Percentiles rank a stretch among this genome's conserved stretches.
Evolutionary conservation across 768 basidiomycete genomes (phyloP).

Genomic region (Lentinula sp.): DNA sequence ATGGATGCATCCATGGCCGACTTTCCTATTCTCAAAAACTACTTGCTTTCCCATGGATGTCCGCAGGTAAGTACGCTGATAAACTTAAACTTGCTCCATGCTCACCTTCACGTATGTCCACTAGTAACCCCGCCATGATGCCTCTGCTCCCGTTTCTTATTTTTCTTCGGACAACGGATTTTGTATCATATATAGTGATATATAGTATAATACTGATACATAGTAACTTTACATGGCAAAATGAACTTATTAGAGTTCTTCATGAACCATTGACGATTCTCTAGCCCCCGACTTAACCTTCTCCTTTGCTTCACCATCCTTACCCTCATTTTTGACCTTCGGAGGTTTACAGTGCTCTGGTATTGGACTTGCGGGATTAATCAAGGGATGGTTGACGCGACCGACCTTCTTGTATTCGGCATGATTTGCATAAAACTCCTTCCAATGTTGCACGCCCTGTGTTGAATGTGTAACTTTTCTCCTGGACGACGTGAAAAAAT

Average conservation of each 20-base stretch:
- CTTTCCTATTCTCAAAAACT: constrained; percentile 78
- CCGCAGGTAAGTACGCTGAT: constrained; percentile 28
- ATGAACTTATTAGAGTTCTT: constrained; percentile 26
- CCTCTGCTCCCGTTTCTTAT: neutral
- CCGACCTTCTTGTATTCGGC: constrained; percentile 78
- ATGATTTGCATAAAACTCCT: constrained; percentile 79
- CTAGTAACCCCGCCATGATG: neutral
- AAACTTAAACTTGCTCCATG: neutral
- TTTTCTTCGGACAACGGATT: neutral
- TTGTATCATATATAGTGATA: neutral
- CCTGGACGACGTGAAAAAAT: neutral
- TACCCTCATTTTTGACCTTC: constrained; percentile 22
- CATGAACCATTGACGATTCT: constrained; percentile 5
- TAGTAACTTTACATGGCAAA: constrained; percentile 4
- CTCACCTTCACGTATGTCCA: neutral
- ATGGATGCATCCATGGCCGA: constrained; percentile 75
- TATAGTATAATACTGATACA: neutral
- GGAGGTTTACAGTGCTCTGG: constrained; percentile 71
- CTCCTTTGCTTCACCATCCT: constrained; percentile 11
- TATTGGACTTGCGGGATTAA: constrained; percentile 68
- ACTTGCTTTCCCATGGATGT: constrained; percentile 60
- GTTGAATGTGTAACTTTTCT: neutral
- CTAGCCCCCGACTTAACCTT: neutral
- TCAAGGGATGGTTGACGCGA: constrained; percentile 65
- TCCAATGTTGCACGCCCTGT: constrained; percentile 86